Conservation (phyloP, 176 grass and related monocot genomes). For the Triticum monococcum region DNA sequence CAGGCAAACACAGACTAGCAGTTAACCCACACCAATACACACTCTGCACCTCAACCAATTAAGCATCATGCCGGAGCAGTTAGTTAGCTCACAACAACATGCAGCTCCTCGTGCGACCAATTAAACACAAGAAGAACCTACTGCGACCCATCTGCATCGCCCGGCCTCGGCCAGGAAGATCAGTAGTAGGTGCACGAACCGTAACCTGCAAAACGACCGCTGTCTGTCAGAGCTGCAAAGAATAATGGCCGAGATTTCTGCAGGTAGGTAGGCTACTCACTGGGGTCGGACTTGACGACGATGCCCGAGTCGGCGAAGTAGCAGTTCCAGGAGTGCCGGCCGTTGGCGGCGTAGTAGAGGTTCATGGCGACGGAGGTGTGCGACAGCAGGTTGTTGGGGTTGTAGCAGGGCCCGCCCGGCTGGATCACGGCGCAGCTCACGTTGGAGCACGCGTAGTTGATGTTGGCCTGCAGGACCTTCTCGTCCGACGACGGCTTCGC, state of each 20-base stretch:
- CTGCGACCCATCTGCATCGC: not conserved
- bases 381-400: conserved; percentile 60
- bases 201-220: conserved; percentile 39
- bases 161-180: not conserved
- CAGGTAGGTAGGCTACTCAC: conserved; percentile 11
- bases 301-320: conserved; percentile 66
- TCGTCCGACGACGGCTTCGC: conserved; percentile 76
- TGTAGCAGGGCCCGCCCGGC: conserved; percentile 59
- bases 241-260: not conserved
- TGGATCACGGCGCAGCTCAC: conserved; percentile 66
- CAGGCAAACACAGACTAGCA: not conserved
- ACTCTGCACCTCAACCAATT: not conserved
- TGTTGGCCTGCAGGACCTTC: conserved; percentile 42
- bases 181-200: conserved; percentile 57
- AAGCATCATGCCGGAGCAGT: not conserved
- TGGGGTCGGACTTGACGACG: conserved; percentile 70
- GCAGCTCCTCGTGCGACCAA: not conserved
- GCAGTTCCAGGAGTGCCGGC: conserved; percentile 77
- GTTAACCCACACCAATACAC: not conserved
- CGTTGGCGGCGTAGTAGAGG: conserved; percentile 74
- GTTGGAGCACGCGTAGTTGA: conserved; percentile 78
- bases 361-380: conserved; percentile 89
- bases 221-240: not conserved
- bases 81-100: conserved; percentile 1
- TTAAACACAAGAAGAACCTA: not conserved